phyloP scores from a whole-genome alignment of 2,329 filamentous ascomycete species.

The Alternaria panax region DNA sequence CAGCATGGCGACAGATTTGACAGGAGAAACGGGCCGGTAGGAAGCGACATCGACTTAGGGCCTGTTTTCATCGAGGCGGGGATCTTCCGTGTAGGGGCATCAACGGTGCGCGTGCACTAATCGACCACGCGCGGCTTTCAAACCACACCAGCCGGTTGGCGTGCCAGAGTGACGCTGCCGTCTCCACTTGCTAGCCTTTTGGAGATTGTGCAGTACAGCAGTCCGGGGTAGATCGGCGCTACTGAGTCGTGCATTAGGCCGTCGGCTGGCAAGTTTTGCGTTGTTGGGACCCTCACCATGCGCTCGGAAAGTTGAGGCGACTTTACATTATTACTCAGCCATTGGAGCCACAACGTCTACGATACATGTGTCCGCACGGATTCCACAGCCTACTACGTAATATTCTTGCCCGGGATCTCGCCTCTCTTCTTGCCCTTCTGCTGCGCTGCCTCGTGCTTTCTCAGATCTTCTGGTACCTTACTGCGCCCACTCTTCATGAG shows the following conservation, averaged over 20 bases:
- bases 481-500: slow-evolving; percentile 87
- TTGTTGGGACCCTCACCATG: neutral
- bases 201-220: slow-evolving; percentile 1
- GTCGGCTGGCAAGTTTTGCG: neutral
- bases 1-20: neutral
- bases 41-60: neutral
- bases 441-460: slow-evolving; percentile 90
- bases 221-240: slow-evolving; percentile 27
- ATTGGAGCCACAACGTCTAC: neutral
- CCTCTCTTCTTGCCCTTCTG: slow-evolving; percentile 66
- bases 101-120: slow-evolving; percentile 2
- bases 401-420: slow-evolving; percentile 20
- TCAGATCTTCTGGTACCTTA: slow-evolving; percentile 88
- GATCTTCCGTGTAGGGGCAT: slow-evolving; percentile 5
- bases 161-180: slow-evolving; percentile 17
- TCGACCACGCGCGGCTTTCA: slow-evolving; percentile 1
- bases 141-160: slow-evolving; percentile 3
- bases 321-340: neutral
- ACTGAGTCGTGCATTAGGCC: slow-evolving; percentile 1
- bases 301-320: neutral
- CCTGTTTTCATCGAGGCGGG: slow-evolving; percentile 1
- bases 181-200: slow-evolving; percentile 20
- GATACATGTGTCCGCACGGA: neutral
- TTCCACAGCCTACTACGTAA: slow-evolving; percentile 8
- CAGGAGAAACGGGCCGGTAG: slow-evolving; percentile 3